These are phyloP conservation scores for Yarrowia keelungensis DNA, from an alignment of 805 yeast genomes.

Conservation along the genomic window DNA sequence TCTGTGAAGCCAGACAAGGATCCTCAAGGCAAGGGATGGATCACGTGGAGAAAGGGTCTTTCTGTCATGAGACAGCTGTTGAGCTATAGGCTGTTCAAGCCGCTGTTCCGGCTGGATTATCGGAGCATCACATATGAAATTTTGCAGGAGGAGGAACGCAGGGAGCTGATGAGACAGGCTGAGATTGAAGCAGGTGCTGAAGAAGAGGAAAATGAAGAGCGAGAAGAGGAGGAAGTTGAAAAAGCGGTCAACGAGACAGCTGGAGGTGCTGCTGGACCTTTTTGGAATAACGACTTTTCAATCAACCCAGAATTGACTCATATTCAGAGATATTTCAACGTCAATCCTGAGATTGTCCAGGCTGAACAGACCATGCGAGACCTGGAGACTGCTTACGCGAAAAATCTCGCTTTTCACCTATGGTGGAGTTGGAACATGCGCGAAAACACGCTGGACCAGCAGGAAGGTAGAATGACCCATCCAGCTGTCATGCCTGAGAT, in stretches of 20 bases:
- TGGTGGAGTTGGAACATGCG: conserved; percentile 4
- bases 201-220: background rate
- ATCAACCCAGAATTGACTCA: background rate
- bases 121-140: background rate
- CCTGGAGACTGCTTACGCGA: background rate
- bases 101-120: background rate
- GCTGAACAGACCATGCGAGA: background rate
- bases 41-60: background rate
- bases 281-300: background rate
- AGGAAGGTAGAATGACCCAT: background rate
- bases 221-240: background rate
- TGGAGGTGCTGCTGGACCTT: too few relatives aligned
- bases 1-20: background rate
- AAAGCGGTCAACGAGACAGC: too few relatives aligned
- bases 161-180: too few relatives aligned
- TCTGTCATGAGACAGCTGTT: too few relatives aligned
- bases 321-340: background rate
- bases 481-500: background rate
- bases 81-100: background rate
- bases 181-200: too few relatives aligned
- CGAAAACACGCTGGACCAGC: background rate
- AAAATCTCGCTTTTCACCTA: background rate
- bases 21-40: background rate
- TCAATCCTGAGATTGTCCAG: background rate
- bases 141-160: background rate